Percentiles rank a stretch among this genome's conserved stretches.
Evolutionary conservation across 257 asterid species (phyloP).

Genomic region (Knoxia roxburghii): DNA sequence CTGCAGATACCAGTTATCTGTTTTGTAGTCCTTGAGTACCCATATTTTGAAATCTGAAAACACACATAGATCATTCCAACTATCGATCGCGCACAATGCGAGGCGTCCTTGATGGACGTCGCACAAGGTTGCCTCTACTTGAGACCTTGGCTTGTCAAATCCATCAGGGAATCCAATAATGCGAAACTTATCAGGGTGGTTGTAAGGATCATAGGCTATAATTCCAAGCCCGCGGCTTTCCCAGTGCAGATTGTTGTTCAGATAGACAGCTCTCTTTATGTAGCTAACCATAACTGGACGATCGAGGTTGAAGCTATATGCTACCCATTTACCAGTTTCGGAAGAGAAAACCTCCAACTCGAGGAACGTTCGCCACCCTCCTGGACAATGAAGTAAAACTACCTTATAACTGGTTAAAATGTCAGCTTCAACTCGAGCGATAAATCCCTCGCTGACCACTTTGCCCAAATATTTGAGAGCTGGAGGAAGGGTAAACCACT

Average conservation of each 20-base stretch:
- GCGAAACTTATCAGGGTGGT: background rate
- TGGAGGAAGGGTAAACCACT: background rate
- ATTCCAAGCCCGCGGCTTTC: background rate
- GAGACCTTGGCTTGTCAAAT: background rate
- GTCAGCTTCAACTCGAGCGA: background rate
- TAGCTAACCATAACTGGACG: background rate
- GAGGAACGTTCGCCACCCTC: background rate
- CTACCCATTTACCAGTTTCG: background rate
- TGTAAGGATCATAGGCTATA: constrained; percentile 9
- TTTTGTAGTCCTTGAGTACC: background rate
- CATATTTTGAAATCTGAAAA: background rate
- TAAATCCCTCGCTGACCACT: background rate
- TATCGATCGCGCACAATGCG: background rate
- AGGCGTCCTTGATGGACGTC: background rate
- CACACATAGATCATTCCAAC: background rate
- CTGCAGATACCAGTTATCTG: background rate
- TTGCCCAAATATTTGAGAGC: background rate
- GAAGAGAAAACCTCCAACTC: constrained; percentile 8
- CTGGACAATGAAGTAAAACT: background rate
- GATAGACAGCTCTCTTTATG: background rate
- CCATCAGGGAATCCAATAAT: background rate
- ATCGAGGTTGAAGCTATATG: background rate
- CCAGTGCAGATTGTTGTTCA: constrained; percentile 1
- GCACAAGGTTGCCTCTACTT: background rate
- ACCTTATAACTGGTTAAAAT: constrained; percentile 5